Conservation (phyloP, 306 rosid genomes). For the Morella rubra region DNA sequence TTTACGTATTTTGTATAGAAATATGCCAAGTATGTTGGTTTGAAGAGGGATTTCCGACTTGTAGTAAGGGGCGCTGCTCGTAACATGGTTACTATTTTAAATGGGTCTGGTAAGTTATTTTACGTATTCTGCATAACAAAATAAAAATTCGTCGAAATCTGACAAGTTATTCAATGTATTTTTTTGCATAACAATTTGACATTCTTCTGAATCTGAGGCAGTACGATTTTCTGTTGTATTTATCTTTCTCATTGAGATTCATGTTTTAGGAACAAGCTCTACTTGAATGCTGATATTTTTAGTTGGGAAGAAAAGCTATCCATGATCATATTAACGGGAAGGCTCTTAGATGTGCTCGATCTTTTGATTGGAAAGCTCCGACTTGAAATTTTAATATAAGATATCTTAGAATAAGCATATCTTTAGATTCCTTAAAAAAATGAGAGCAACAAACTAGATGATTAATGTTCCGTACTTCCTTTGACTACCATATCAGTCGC, state of each 20-base stretch:
- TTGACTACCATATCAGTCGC: not conserved
- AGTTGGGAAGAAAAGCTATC: not conserved
- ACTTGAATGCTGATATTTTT: not conserved
- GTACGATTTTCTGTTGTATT: too few species aligned
- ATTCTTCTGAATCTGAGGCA: too few species aligned
- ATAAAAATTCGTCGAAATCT: not conserved
- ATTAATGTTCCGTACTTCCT: too few species aligned
- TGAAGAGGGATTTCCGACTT: slow-evolving; percentile 97
- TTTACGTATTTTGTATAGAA: slow-evolving; percentile 53
- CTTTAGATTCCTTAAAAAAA: too few species aligned
- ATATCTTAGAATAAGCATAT: not conserved
- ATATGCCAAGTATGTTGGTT: slow-evolving; percentile 92
- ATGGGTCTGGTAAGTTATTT: slow-evolving; percentile 86
- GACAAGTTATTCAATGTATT: not conserved
- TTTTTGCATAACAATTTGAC: not conserved
- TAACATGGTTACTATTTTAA: slow-evolving; percentile 80
- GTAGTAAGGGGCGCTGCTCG: slow-evolving; percentile 98
- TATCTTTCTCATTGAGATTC: too few species aligned
- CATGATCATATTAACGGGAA: not conserved
- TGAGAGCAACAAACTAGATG: too few species aligned
- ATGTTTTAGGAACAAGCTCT: too few species aligned
- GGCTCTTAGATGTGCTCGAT: not conserved
- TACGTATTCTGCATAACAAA: not conserved
- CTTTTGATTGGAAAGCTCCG: slow-evolving; percentile 20
- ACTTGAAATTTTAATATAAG: slow-evolving; percentile 5